Conservation (phyloP, 371 early-diverging fungal species). For the Mortierella sp. region DNA sequence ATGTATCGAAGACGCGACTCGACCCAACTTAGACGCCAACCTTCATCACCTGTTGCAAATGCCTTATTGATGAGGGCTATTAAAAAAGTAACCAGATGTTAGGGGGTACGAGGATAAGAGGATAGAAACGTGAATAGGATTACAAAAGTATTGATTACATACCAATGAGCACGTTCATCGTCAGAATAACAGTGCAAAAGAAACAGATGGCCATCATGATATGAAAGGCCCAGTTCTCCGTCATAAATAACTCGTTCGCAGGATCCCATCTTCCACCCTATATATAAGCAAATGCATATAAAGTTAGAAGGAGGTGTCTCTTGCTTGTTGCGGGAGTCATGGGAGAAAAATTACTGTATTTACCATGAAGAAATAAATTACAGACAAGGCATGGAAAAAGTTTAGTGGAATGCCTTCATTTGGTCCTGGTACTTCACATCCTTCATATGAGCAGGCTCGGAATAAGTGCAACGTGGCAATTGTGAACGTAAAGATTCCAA, state of each 20-base stretch:
- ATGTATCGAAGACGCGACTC: constrained; percentile 20
- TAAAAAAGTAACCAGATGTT: background rate
- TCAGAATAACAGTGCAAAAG: constrained; percentile 24
- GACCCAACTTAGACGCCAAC: constrained; percentile 20
- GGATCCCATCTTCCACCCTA: constrained; percentile 8
- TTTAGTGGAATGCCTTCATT: background rate
- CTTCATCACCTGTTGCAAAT: constrained; percentile 14
- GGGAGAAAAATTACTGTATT: background rate
- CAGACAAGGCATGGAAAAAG: constrained; percentile 7
- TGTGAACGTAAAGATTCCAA: constrained; percentile 17
- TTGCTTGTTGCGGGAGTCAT: too few species aligned
- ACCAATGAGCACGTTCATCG: constrained; percentile 34
- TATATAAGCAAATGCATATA: background rate
- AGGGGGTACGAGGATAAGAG: background rate
- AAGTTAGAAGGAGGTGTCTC: background rate
- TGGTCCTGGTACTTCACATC: background rate
- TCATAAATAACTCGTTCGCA: background rate
- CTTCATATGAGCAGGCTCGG: background rate
- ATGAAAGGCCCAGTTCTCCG: constrained; percentile 13
- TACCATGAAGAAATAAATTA: constrained; percentile 26
- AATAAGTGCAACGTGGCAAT: constrained; percentile 17
- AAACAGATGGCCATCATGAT: constrained; percentile 19
- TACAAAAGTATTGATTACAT: background rate
- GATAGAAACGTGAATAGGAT: background rate
- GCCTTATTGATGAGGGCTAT: constrained; percentile 24